Percentiles rank a stretch among this genome's conserved stretches.
Evolutionary conservation across 2,329 filamentous ascomycete genomes (phyloP).

Genomic region (Fusarium poae): DNA sequence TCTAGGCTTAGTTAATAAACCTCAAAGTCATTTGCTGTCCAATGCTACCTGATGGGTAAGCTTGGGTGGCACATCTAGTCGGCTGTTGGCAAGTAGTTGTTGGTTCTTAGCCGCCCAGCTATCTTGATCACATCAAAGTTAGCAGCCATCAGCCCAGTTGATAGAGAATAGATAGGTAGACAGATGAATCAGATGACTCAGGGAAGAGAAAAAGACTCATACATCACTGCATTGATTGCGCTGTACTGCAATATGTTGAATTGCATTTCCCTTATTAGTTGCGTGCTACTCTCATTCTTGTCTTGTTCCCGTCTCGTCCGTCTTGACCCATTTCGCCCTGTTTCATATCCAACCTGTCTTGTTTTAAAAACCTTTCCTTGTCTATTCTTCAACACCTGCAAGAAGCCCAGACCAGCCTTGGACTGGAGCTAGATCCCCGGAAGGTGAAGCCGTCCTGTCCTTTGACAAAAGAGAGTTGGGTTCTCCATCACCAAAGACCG

Average conservation of each 20-base stretch:
- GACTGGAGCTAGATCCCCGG: conserved; percentile 1
- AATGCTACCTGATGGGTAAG: neutral
- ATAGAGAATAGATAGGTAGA: conserved; percentile 32
- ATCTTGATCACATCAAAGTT: conserved; percentile 44
- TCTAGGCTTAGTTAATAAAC: neutral
- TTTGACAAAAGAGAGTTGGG: neutral
- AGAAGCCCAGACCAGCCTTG: conserved; percentile 9
- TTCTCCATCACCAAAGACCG: conserved; percentile 27
- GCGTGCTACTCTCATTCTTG: conserved; percentile 4
- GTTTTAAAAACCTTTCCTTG: conserved; percentile 20
- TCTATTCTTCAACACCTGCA: neutral
- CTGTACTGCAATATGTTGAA: neutral
- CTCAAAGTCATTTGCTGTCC: conserved; percentile 3
- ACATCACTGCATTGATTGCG: neutral
- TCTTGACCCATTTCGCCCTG: conserved; percentile 20
- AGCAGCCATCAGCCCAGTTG: conserved; percentile 36
- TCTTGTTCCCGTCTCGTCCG: conserved; percentile 19
- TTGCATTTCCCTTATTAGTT: conserved; percentile 1
- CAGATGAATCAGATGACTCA: conserved; percentile 35
- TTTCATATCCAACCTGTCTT: conserved; percentile 39
- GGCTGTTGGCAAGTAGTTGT: conserved; percentile 38
- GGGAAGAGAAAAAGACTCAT: conserved; percentile 6
- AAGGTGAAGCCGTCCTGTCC: conserved; percentile 6
- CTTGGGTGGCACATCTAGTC: conserved; percentile 31
- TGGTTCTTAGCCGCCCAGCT: conserved; percentile 45